Base-by-base conservation (phyloP, 208 protist genomes). In the Acanthamoeba healyi region DNA sequence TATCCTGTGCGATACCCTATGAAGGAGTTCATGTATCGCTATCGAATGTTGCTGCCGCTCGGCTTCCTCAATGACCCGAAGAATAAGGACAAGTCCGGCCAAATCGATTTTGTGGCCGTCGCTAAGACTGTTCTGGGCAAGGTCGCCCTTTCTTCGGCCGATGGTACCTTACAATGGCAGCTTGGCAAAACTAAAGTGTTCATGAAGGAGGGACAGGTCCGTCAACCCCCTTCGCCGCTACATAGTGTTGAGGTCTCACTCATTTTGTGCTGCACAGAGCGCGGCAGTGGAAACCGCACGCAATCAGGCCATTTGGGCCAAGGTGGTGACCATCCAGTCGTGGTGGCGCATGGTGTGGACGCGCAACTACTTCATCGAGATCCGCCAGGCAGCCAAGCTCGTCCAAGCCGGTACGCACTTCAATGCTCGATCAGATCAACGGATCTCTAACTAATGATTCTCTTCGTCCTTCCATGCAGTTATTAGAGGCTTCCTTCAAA, bases 1-100 rank as follows among this genome's bases (percentile, higher is more conserved):
- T 88, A 63, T 29, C 81, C 81, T 5, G 46, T 88, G 63, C 81
- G 81, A 14, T 88, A 44, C 24, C 51, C 81, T 0, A 38, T 54
- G 26, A 63, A 88, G 51, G 81, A 88, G 81, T 88, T 88, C 38
- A 36, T 88, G 29, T 56, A 29, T 22, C 81, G 81, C 46, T 88
- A 88, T 29, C 81, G 51, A 10, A 40, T 61, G 81, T 46, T 88
- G 14, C 81, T 88, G 4, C 42, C 42, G n/a, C 42, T 40, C 12
- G 22, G 15, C 38, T 46, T 29, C n/a, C 19, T 24, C 38, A 56
- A 36, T 17, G 77, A 46, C 40, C 26, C 26, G n/a, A 56, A 77
- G 29, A 77, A 77, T 32, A 77, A 77, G 36, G 65, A 77, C 65
- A 77, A 77, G 29, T 44, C 65, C n/a, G 65, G 65, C 10, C 65